These are phyloP conservation scores for Trametes polyzona DNA, from an alignment of 1,284 basidiomycete species.

Conservation along the genomic window DNA sequence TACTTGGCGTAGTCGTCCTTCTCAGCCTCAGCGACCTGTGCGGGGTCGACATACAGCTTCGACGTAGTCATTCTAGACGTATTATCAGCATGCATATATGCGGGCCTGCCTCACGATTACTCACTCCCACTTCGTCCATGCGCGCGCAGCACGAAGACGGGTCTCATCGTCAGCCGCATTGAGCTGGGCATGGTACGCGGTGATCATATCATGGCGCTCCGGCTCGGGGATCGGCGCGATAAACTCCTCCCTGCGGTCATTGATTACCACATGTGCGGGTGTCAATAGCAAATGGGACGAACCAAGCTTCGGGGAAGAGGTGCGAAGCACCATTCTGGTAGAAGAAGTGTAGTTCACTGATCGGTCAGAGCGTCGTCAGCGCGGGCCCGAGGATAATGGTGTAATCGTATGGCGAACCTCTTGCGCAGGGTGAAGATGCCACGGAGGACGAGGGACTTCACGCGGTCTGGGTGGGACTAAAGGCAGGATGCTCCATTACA, in stretches of 20 bases:
- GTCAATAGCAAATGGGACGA: neutral
- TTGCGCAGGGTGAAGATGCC: constrained; percentile 90
- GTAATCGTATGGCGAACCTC: constrained; percentile 47
- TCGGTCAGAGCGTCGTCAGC: neutral
- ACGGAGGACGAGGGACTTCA: constrained; percentile 83
- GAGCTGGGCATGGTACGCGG: constrained; percentile 85
- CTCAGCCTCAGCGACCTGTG: constrained; percentile 71
- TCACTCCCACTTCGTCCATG: constrained; percentile 91
- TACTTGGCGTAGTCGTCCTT: constrained; percentile 80
- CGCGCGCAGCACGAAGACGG: constrained; percentile 75
- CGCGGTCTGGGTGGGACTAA: constrained; percentile 76
- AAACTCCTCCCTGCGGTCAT: constrained; percentile 70
- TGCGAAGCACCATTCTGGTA: constrained; percentile 86
- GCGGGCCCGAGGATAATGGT: neutral
- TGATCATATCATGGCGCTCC: constrained; percentile 80
- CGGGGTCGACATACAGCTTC: constrained; percentile 72
- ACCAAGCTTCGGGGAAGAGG: constrained; percentile 91
- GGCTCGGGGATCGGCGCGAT: constrained; percentile 79
- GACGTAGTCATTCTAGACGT: constrained; percentile 75
- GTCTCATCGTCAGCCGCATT: constrained; percentile 75
- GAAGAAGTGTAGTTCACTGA: constrained; percentile 88
- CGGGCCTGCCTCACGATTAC: constrained; percentile 34
- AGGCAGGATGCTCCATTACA: neutral
- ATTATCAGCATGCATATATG: constrained; percentile 4
- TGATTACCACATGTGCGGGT: neutral